Conservation (phyloP, 2,329 filamentous ascomycete genomes). For the Fusarium goolgardi region DNA sequence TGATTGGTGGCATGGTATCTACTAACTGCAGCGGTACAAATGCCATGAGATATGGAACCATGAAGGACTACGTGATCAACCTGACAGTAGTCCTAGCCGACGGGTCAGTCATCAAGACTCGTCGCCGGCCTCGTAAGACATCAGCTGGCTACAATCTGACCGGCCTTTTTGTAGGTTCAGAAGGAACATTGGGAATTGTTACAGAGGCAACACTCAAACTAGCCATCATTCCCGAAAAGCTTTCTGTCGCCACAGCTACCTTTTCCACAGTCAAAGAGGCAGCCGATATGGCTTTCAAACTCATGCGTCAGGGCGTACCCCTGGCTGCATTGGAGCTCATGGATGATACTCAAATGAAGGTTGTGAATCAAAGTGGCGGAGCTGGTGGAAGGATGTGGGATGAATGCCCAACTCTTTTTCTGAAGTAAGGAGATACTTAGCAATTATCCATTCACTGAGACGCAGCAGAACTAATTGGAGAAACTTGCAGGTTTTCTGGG, state of each 20-base stretch:
- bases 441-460: neutral
- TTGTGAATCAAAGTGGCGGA: conserved; percentile 72
- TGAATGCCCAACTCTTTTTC: conserved; percentile 77
- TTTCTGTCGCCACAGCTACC: conserved; percentile 72
- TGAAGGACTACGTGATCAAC: conserved; percentile 81
- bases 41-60: conserved; percentile 75
- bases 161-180: conserved; percentile 74
- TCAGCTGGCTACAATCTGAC: conserved; percentile 79
- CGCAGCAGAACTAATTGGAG: neutral
- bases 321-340: conserved; percentile 75
- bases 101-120: conserved; percentile 73
- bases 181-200: conserved; percentile 77
- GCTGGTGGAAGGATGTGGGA: conserved; percentile 71
- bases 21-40: conserved; percentile 75
- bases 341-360: conserved; percentile 74
- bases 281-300: conserved; percentile 70
- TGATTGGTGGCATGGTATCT: conserved; percentile 70
- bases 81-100: conserved; percentile 78
- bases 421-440: conserved; percentile 61
- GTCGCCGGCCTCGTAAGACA: conserved; percentile 73
- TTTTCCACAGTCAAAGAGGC: conserved; percentile 71
- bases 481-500: conserved; percentile 65
- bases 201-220: conserved; percentile 78
- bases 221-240: conserved; percentile 70
- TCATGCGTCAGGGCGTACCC: conserved; percentile 73